Conservation (phyloP, 495 filamentous ascomycete species). For the Hyaloscypha hepaticicola region DNA sequence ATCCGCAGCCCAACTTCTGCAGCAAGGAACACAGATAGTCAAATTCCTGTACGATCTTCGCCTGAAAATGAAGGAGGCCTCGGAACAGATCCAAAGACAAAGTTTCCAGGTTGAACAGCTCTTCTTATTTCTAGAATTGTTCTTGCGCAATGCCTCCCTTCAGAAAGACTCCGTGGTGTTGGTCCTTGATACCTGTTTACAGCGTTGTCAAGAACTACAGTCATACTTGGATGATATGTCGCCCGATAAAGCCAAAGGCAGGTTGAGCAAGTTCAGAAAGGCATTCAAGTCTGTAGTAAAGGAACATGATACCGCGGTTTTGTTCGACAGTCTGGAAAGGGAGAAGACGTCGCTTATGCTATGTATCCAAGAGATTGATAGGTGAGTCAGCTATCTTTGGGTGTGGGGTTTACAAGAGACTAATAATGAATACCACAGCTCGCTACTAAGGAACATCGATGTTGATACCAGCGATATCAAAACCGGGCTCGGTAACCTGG, state of each 20-base stretch:
- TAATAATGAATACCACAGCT: neutral
- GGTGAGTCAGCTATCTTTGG: neutral
- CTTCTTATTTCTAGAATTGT: neutral
- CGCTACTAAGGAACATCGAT: neutral
- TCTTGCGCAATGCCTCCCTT: neutral
- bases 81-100: neutral
- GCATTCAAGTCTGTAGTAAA: neutral
- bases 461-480: neutral
- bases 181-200: neutral
- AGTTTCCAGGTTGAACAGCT: constrained; percentile 4
- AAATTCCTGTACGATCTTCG: neutral
- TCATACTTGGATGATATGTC: neutral
- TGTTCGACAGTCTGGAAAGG: neutral
- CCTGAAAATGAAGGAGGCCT: neutral
- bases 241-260: neutral
- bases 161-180: neutral
- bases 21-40: neutral
- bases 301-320: neutral
- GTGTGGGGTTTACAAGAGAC: neutral
- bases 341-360: constrained; percentile 1
- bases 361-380: neutral
- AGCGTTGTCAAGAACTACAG: neutral
- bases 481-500: neutral
- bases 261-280: neutral
- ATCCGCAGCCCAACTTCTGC: neutral